A percentile compares a stretch with the other conserved stretches of the same genome.
Conservation (phyloP, 1,139 yeast species). For the Nematodospora anomalae region DNA sequence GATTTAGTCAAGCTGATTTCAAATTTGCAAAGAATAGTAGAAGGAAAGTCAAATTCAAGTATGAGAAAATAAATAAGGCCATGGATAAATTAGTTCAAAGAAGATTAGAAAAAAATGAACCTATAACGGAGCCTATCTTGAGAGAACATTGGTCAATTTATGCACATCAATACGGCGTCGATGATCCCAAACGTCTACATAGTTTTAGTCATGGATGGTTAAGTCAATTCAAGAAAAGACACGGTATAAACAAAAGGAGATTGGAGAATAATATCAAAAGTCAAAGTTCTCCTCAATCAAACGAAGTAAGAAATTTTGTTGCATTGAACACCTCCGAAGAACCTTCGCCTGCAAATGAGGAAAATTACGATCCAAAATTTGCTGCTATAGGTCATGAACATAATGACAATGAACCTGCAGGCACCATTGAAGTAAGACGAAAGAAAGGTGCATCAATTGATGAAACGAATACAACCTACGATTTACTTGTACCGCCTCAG, state of each 20-base stretch:
- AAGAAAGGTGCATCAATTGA: slow-evolving; percentile 15
- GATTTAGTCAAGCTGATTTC: slow-evolving; percentile 40
- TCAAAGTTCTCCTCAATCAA: not conserved
- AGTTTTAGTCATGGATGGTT: slow-evolving; percentile 64
- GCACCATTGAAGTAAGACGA: slow-evolving; percentile 8
- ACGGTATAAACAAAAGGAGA: slow-evolving; percentile 42
- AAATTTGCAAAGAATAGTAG: slow-evolving; percentile 41
- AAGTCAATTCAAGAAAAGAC: slow-evolving; percentile 57
- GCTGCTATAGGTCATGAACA: slow-evolving; percentile 3
- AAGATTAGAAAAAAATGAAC: slow-evolving; percentile 43
- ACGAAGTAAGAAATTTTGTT: slow-evolving; percentile 3
- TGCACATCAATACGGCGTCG: slow-evolving; percentile 58
- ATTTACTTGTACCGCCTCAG: slow-evolving; percentile 3
- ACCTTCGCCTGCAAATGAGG: not conserved
- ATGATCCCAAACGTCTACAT: slow-evolving; percentile 55
- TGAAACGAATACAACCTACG: slow-evolving; percentile 13
- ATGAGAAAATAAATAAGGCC: slow-evolving; percentile 56
- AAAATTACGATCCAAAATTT: slow-evolving; percentile 11
- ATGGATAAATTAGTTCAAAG: slow-evolving; percentile 55
- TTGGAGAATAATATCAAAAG: not conserved
- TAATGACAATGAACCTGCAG: not conserved
- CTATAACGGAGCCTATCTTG: slow-evolving; percentile 54
- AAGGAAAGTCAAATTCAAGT: slow-evolving; percentile 53
- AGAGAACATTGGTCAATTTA: slow-evolving; percentile 57
- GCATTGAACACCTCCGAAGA: slow-evolving; percentile 4